Percentiles rank a stretch among this genome's conserved stretches.
These are phyloP conservation scores for Daldinia concentrica DNA, from an alignment of 495 filamentous ascomycete species.

Conservation along the genomic window DNA sequence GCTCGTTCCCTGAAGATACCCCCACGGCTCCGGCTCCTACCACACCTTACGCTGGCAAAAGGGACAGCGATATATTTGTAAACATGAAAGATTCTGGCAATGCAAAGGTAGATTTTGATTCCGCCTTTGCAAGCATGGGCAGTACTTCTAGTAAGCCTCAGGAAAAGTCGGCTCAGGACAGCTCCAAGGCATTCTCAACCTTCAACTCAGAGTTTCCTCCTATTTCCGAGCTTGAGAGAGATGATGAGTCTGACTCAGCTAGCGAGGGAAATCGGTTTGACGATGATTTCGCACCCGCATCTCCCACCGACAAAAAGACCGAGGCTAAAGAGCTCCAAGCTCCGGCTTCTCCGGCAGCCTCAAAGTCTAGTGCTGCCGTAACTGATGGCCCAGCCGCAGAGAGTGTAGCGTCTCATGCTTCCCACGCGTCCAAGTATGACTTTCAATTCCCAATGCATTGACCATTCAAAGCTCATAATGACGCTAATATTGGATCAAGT, in stretches of 20 bases:
- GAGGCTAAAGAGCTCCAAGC: constrained; percentile 44
- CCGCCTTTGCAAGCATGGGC: constrained; percentile 72
- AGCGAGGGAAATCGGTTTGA: constrained; percentile 83
- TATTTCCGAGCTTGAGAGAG: constrained; percentile 82
- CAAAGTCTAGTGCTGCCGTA: constrained; percentile 38
- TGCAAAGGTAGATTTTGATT: constrained; percentile 80
- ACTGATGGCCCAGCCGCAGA: constrained; percentile 38
- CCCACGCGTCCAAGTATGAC: constrained; percentile 46
- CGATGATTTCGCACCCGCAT: constrained; percentile 85
- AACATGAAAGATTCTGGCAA: constrained; percentile 62
- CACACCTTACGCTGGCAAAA: constrained; percentile 46
- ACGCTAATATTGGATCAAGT: constrained; percentile 35
- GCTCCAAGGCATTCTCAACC: constrained; percentile 51
- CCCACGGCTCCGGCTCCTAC: constrained; percentile 59
- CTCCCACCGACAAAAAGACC: constrained; percentile 61
- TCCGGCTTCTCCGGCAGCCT: constrained; percentile 45
- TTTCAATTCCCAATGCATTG: constrained; percentile 7
- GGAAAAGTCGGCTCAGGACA: constrained; percentile 43
- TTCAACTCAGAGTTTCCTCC: constrained; percentile 90
- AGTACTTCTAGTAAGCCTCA: constrained; percentile 43
- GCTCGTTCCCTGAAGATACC: constrained; percentile 67
- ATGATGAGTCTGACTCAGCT: constrained; percentile 83
- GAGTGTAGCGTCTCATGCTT: constrained; percentile 30
- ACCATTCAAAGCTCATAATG: constrained; percentile 3
- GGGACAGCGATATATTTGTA: constrained; percentile 63